Evolutionary conservation across 225 moss, liverwort and hornwort genomes (phyloP).

Genomic region (Polytrichum commune): DNA sequence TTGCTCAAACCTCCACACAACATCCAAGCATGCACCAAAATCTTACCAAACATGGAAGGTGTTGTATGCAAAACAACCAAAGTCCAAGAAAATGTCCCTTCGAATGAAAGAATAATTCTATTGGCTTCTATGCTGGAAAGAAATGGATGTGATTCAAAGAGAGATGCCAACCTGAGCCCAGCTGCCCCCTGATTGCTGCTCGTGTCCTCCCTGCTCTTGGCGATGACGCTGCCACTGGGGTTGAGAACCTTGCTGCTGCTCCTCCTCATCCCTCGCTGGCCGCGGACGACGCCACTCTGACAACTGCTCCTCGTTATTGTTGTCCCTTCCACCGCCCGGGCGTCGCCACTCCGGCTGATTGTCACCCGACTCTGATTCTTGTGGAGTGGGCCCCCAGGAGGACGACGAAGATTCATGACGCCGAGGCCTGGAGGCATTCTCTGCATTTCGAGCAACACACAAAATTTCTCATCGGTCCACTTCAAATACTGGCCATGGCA

Average conservation of each 20-base stretch:
- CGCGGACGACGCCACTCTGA: slow-evolving; percentile 24
- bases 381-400: slow-evolving; percentile 33
- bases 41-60: no score
- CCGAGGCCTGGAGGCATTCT: slow-evolving; percentile 17
- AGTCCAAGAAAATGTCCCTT: not conserved
- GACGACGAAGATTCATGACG: slow-evolving; percentile 27
- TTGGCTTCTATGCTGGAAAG: no score
- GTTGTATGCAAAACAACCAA: not conserved
- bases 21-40: no score
- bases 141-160: not conserved
- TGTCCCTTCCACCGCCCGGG: slow-evolving; percentile 29
- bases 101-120: no score
- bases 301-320: slow-evolving; percentile 9
- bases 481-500: not conserved
- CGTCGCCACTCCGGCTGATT: slow-evolving; percentile 42
- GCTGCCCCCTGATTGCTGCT: slow-evolving; percentile 28
- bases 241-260: slow-evolving; percentile 12
- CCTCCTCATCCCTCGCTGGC: slow-evolving; percentile 12
- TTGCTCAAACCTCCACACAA: no score
- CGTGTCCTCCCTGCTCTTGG: slow-evolving; percentile 19
- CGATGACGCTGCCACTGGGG: slow-evolving; percentile 32
- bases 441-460: slow-evolving; percentile 19
- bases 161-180: slow-evolving; percentile 46
- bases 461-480: not conserved
- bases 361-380: not conserved